Base-by-base conservation (phyloP, 495 filamentous ascomycete species). In the Talaromyces adpressus region DNA sequence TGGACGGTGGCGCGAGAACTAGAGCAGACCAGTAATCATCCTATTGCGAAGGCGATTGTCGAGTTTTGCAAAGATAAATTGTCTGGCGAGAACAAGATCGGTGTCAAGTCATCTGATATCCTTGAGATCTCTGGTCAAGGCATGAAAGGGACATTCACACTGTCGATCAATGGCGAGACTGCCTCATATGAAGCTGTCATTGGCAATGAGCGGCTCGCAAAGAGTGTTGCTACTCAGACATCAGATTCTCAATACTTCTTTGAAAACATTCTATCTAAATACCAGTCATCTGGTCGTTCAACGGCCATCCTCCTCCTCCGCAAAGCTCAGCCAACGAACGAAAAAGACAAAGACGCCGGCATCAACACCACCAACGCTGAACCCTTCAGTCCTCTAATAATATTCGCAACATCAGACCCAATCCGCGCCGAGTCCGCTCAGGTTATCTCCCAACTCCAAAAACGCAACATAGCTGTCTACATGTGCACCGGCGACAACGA, bases 401-500 rank as follows among this genome's bases (percentile, higher is more conserved):
- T 90, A n/a, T 79, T 82, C 32, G 90, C 90, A 16, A 83, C 59
- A 73, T 86, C 64, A 67, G 93, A 98, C 68, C 87, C 90, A 2
- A 81, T 97, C 65, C 90, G 94, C 3, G 85, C 87, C 4, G 91
- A 95, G 70, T 86, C 93, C 1, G 71, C 79, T 20, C 65, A 71
- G 6, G 84, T 93, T 30, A 84, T 97, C 67, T 69, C 73, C 6
- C 77, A 87, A n/a, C 86, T 98, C 6, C 82, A 86, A 61, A 72
- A 83, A 23, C 82, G 81, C 27, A 79, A 70, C 27, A 86, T 91
- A 60, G 80, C 84, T 3, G 89, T 96, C 27, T 97, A 87, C 85
- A 96, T 98, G 91, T 87, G 96, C 52, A 94, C 92, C 3, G 93
- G 93, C 16, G 93, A 98, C 73, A 82, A 82, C 66, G 69, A 74